Evolutionary conservation across 371 early-diverging fungal genomes (phyloP).

Genomic region (Apophysomyces ossiformis): DNA sequence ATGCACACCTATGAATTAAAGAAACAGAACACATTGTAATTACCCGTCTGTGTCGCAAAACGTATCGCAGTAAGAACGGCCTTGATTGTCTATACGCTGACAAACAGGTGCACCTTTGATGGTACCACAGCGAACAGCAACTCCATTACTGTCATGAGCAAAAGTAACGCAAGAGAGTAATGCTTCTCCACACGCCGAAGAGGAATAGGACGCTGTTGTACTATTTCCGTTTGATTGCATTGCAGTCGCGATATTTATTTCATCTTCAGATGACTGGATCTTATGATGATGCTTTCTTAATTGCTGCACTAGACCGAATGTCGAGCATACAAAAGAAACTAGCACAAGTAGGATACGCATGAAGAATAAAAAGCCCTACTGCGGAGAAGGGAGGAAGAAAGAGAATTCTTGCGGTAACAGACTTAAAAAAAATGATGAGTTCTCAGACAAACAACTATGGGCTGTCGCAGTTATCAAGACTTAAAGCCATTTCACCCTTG

Average conservation of each 20-base stretch:
- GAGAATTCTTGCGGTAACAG: no score
- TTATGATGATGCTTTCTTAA: slow-evolving; percentile 5
- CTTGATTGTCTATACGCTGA: not conserved
- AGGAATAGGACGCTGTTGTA: not conserved
- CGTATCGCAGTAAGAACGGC: not conserved
- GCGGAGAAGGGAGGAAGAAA: not conserved
- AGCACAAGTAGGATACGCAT: not conserved
- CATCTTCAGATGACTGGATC: not conserved
- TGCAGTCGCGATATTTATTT: not conserved
- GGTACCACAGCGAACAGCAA: not conserved
- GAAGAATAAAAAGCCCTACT: not conserved
- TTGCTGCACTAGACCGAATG: not conserved
- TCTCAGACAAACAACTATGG: no score
- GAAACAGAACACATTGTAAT: not conserved
- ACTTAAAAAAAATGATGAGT: no score
- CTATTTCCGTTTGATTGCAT: not conserved
- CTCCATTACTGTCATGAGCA: not conserved
- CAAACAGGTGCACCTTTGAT: not conserved
- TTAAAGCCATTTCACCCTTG: no score
- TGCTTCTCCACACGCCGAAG: slow-evolving; percentile 1
- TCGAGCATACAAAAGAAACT: not conserved
- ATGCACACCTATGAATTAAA: not conserved
- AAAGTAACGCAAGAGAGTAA: not conserved
- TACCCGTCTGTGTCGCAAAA: slow-evolving; percentile 1
- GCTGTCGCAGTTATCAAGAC: no score